A percentile compares a stretch with the other conserved stretches of the same genome.
These are phyloP conservation scores for Anacardium occidentale DNA, from an alignment of 345 rosid species.

Conservation along the genomic window DNA sequence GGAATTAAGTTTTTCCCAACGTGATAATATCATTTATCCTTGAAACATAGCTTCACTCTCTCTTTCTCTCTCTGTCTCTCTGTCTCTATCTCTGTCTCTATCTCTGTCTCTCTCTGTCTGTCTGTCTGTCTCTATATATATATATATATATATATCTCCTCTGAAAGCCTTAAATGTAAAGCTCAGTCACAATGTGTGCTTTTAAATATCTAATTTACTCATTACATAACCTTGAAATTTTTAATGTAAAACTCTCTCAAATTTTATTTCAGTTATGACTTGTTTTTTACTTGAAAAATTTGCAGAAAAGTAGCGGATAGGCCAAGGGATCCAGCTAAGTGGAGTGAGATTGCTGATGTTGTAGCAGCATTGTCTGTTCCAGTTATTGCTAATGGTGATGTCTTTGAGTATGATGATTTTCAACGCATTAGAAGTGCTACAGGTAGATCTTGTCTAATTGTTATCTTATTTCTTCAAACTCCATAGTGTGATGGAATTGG, in stretches of 20 bases:
- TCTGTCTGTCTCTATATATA: no score
- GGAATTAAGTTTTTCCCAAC: neutral
- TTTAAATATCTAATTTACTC: neutral
- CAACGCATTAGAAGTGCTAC: constrained; percentile 64
- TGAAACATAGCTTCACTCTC: neutral
- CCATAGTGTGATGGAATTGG: neutral
- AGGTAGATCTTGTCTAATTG: constrained; percentile 41
- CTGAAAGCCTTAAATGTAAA: neutral
- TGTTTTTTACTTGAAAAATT: constrained; percentile 18
- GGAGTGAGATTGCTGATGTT: constrained; percentile 81
- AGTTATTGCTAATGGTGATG: constrained; percentile 93
- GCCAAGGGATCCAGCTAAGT: constrained; percentile 94
- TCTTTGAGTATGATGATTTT: constrained; percentile 75
- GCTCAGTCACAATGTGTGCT: neutral
- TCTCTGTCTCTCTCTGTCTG: no score
- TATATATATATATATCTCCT: neutral
- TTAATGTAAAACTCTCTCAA: neutral
- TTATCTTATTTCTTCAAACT: neutral
- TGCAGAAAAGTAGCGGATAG: constrained; percentile 81
- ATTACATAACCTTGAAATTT: neutral
- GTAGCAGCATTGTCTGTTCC: constrained; percentile 86
- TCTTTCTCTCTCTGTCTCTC: no score
- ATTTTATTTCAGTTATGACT: constrained; percentile 14
- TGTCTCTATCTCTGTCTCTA: no score
- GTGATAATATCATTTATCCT: neutral